Evolutionary conservation across 345 rosid genomes (phyloP).

Genomic region (Viola odorata): DNA sequence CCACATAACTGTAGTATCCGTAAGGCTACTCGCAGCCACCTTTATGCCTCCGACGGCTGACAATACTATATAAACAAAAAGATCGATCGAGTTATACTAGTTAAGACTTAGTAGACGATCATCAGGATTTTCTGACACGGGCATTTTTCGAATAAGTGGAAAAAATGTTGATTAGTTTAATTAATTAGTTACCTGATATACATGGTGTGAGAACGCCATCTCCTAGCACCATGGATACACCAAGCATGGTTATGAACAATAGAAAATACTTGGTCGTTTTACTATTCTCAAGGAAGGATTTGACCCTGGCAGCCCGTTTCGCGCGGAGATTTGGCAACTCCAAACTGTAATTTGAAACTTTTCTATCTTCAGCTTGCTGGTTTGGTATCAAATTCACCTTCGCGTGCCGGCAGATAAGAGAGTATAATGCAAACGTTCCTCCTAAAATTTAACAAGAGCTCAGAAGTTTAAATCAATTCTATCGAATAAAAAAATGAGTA

Average conservation of each 20-base stretch:
- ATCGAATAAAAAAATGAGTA: neutral
- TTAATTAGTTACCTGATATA: slow-evolving; percentile 34
- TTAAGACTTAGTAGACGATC: neutral
- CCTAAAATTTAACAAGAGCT: slow-evolving; percentile 11
- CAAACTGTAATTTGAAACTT: slow-evolving; percentile 30
- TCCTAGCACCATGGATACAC: slow-evolving; percentile 58
- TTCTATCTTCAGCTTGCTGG: slow-evolving; percentile 37
- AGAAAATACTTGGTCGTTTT: slow-evolving; percentile 29
- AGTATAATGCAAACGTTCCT: slow-evolving; percentile 54
- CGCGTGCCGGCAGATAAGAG: slow-evolving; percentile 43
- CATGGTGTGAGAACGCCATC: slow-evolving; percentile 58
- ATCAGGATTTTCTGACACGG: neutral
- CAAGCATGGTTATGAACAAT: slow-evolving; percentile 41
- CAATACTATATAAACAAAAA: slow-evolving; percentile 26
- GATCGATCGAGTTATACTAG: neutral
- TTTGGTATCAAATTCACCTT: slow-evolving; percentile 43
- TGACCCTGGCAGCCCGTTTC: slow-evolving; percentile 27
- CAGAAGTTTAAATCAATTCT: neutral
- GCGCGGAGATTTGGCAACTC: slow-evolving; percentile 28
- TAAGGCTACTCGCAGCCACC: slow-evolving; percentile 24
- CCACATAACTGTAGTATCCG: slow-evolving; percentile 29
- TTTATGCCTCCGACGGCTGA: slow-evolving; percentile 51
- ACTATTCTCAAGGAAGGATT: slow-evolving; percentile 30
- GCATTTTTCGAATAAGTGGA: neutral
- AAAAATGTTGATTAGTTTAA: neutral